Base-by-base conservation (phyloP, 352 stramenopile species). In the Pythium diclinum region DNA sequence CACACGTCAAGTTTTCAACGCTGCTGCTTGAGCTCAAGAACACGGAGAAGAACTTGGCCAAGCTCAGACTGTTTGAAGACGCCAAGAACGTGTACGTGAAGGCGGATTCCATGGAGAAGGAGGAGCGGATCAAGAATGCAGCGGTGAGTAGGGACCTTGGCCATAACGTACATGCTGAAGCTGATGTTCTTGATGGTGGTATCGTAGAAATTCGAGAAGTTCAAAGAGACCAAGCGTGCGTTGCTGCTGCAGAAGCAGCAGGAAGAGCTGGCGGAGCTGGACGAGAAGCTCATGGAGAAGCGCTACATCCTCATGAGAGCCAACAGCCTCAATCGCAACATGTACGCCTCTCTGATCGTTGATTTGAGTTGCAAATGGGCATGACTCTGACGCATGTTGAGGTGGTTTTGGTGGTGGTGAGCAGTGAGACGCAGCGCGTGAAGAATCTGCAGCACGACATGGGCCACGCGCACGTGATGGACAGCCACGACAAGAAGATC, bases 261-360 rank as follows among this genome's bases (percentile, higher is more conserved):
- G 1, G 68, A 79, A 14, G 79, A 92, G 33, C 61, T 85, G 21
- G 73, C 75, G 1, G 74, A 92, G 32, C 57, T 87, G 4, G 69
- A 87, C 61, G 81, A 90, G 44, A 89, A 88, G 44, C 63, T 92
- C 3, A 78, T 78, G 59, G 83, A 92, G 67, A 89, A 89, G 53
- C 78, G 81, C 25, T 92, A 88, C 61, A 81, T 80, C 19, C 61
- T 80, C n/a, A 74, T 77, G 65, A 77, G 83, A 55, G 59, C 66
- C 21, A 90, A 90, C 56, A 75, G 90, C 21, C 75, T 59, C 16
- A 74, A 85, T 32, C 73, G 76, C 11, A 87, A 74, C 51, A 83
- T 75, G 83, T 90, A 74, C 53, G 75, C 48, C 6, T 16, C 16
- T 58, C 16, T 19, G 5, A 5, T 2, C 25, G 25, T 28, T 28